Base-by-base conservation (phyloP, 2,329 filamentous ascomycete genomes). In the Salinomyces thailandicus region DNA sequence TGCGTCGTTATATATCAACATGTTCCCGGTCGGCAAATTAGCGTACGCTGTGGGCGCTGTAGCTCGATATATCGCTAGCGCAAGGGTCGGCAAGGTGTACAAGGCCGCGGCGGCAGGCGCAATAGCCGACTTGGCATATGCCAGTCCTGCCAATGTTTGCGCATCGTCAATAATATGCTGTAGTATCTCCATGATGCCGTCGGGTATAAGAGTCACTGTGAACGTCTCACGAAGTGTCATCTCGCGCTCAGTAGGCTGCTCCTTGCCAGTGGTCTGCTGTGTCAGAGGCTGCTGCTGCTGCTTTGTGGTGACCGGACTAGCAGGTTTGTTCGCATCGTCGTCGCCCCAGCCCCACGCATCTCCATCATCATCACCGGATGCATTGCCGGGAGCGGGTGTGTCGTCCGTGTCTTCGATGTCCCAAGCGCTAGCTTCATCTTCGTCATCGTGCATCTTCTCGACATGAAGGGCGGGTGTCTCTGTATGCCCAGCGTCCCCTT, bases 261-360 rank as follows among this genome's bases (percentile, higher is more conserved):
- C 28, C 3, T 53, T 39, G 35, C 11, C 13, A 17, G 22, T 13
- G 18, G 8, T 16, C 15, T 9, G 9, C 12, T 9, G 31, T 33
- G 22, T 4, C 16, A 49, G 48, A 33, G 59, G 61, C 11, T 42
- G 37, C 39, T 48, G 62, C 47, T 27, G 32, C 59, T 52, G 33
- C 14, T 47, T 7, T 30, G 31, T 14, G 32, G 39, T 18, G 2
- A 44, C 41, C 2, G 50, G 48, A 33, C 47, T 53, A 46, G 41
- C 27, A 8, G 22, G 22, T 15, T n/a, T 13, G 22, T 48, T 16
- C 12, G 41, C 5, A 17, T 65, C 61, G 5, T 81, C 81, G 24
- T 86, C 85, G 15, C 77, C 82, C 84, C 86, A 93, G 3, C 82
- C 85, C 82, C 85, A 93, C 17, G 85, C 83, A 42, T 85, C 83